Evolutionary conservation across 2,329 filamentous ascomycete genomes (phyloP).

Genomic region (Apiospora sp.): DNA sequence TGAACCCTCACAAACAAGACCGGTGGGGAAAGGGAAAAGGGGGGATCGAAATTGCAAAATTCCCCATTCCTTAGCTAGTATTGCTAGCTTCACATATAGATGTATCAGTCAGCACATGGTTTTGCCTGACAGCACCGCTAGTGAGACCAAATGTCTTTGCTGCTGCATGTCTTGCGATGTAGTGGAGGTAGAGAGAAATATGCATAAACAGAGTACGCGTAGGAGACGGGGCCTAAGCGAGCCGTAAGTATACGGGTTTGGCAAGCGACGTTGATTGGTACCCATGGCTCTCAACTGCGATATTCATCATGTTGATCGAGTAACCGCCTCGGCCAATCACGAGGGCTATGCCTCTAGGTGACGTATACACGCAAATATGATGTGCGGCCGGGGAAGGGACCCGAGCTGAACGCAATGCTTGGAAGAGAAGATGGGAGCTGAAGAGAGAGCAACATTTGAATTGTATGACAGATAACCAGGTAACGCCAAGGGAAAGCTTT

Average conservation of each 20-base stretch:
- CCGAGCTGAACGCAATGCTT: neutral
- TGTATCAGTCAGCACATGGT: slow-evolving; percentile 11
- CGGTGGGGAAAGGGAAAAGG: neutral
- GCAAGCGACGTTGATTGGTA: neutral
- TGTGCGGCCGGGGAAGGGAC: neutral
- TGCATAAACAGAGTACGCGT: neutral
- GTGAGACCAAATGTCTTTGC: slow-evolving; percentile 15
- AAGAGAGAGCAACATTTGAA: neutral
- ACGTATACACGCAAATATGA: neutral
- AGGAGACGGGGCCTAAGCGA: neutral
- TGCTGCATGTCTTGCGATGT: slow-evolving; percentile 12
- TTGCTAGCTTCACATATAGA: neutral
- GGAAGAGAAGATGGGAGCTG: neutral
- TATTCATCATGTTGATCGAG: neutral
- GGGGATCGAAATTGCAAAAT: neutral
- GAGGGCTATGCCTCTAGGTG: neutral
- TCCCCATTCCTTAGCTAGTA: neutral
- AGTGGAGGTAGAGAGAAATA: neutral
- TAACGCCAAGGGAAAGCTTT: neutral
- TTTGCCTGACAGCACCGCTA: slow-evolving; percentile 14
- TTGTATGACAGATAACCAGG: neutral
- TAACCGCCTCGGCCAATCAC: neutral
- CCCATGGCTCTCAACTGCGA: neutral
- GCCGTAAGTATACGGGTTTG: neutral
- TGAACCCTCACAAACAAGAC: neutral